Evolutionary conservation across 2,329 filamentous ascomycete genomes (phyloP), one percentile per base, ranked within the genome.

Genomic region (Fusarium miscanthi): DNA sequence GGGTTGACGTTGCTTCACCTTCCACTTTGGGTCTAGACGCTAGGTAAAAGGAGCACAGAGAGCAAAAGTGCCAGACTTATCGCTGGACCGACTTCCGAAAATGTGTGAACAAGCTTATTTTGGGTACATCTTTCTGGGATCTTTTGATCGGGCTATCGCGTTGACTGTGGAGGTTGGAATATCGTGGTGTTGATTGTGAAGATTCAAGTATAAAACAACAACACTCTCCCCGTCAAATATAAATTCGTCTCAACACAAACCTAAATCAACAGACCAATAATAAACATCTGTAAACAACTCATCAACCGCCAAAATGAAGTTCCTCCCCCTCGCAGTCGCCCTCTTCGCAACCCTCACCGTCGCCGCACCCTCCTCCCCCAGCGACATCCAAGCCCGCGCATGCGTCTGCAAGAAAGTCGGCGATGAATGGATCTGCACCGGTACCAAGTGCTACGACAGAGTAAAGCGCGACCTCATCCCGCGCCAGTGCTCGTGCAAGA

Each of bases 31-130:
- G 64, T 2, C 17, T 67, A 67, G 64, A 4, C 13, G 16, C 25
- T 40, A n/a, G 7, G 16, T 31, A 4, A 37, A 62, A 62, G 57
- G 38, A 64, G 19, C 25, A 5, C 21, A 17, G 14, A 17, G 6
- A 30, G 27, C 64, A 67, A 67, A 67, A 67, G 64, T 67, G 62
- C 64, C 64, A 37, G 43, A 67, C 53, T 42, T 48, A 61, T 42
- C 63, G 25, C n/a, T 19, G 45, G 40, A 48, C 45, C 63, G 63
- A 67, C 63, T 67, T 67, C 63, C 63, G 45, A 14, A 67, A 67
- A 41, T 41, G 46, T n/a, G 16, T 40, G 8, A 27, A 3, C 23
- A 13, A 33, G 45, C 45, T 67, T 42, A 41, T 12, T 14, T 10
- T 30, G 31, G 43, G 25, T 59, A 4, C 6, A 41, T 30, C 3